phyloP scores from a whole-genome alignment of 257 asterid species.

The Solanum chaucha region DNA sequence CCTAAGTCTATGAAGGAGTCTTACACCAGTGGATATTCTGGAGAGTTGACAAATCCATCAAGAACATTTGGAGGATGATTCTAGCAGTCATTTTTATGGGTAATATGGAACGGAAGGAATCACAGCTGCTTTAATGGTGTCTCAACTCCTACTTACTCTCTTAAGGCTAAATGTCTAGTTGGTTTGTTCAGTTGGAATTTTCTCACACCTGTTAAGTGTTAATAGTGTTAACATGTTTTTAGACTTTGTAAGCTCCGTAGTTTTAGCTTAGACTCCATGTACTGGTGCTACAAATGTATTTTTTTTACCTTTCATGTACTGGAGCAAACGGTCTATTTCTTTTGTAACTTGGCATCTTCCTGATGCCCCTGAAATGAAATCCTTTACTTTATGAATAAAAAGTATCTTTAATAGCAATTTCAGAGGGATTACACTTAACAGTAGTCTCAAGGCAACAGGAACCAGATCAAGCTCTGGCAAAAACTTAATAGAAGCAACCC shows the following conservation, averaged over 20 bases:
- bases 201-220: not conserved
- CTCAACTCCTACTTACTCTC: not conserved
- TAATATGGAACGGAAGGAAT: not conserved
- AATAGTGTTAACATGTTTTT: not conserved
- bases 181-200: not conserved
- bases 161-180: not conserved
- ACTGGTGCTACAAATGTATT: not conserved
- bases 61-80: not conserved
- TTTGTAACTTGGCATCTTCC: not conserved
- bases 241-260: not conserved
- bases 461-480: not conserved
- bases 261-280: not conserved
- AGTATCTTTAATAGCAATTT: not conserved
- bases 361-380: not conserved
- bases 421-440: not conserved
- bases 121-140: not conserved
- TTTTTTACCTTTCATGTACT: not conserved
- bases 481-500: not conserved
- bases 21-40: not conserved
- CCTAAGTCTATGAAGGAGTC: not conserved
- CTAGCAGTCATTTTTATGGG: not conserved
- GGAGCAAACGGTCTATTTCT: not conserved
- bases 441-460: not conserved
- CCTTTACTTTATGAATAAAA: not conserved
- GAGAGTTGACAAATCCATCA: not conserved